Conservation (phyloP, 768 basidiomycete genomes). For the Suillus ampliporus region DNA sequence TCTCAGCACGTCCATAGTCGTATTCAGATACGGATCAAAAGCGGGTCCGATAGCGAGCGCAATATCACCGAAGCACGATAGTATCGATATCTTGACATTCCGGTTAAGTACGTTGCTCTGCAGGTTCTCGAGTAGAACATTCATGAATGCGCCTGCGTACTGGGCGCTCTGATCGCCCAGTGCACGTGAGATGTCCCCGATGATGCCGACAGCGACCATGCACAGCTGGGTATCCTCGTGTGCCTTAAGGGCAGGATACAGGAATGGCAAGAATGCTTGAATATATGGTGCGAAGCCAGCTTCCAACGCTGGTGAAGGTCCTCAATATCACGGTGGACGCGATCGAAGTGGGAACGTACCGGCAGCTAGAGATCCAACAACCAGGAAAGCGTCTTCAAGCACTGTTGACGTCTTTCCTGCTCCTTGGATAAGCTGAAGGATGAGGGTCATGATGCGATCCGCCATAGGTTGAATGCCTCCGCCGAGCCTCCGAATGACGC, state of each 20-base stretch:
- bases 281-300: constrained; percentile 82
- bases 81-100: constrained; percentile 95
- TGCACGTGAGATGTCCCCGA: constrained; percentile 96
- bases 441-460: constrained; percentile 93
- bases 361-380: constrained; percentile 85
- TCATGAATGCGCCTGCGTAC: constrained; percentile 91
- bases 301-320: constrained; percentile 66
- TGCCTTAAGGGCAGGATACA: constrained; percentile 87
- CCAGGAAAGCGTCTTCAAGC: constrained; percentile 95
- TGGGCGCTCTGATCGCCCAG: constrained; percentile 83
- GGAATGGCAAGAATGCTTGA: constrained; percentile 80
- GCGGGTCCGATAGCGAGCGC: constrained; percentile 86
- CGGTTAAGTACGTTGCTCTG: constrained; percentile 90
- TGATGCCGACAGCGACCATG: constrained; percentile 93
- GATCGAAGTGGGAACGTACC: constrained; percentile 45
- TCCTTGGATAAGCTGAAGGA: constrained; percentile 82
- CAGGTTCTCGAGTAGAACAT: constrained; percentile 87
- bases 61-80: constrained; percentile 96
- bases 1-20: constrained; percentile 87
- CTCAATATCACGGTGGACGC: constrained; percentile 7
- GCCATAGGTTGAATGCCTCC: constrained; percentile 85
- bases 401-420: constrained; percentile 94
- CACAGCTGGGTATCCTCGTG: constrained; percentile 96
- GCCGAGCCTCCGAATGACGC: constrained; percentile 84
- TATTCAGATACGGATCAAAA: constrained; percentile 89